phyloP scores from a whole-genome alignment of 2,329 filamentous ascomycete species.

The Dryadomyces quercivorus region DNA sequence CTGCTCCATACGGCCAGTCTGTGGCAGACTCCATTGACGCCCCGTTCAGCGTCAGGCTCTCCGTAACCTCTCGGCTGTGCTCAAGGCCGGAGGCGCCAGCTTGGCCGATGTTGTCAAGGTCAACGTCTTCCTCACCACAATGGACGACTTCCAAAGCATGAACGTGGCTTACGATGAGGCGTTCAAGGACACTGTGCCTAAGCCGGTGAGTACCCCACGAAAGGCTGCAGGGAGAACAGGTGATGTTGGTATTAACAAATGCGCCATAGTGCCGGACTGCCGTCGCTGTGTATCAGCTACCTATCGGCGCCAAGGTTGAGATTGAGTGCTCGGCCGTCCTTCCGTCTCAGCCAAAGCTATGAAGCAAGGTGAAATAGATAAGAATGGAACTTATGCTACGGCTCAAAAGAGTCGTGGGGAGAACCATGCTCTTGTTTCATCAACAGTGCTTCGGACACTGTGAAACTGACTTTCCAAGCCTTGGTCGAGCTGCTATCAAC shows the following conservation, averaged over 20 bases:
- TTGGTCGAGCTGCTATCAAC: too few relatives aligned
- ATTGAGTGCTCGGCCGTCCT: conserved; percentile 41
- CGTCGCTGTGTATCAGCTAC: conserved; percentile 62
- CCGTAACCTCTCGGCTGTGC: conserved; percentile 44
- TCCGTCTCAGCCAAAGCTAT: not conserved
- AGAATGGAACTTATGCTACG: too few relatives aligned
- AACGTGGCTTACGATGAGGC: conserved; percentile 43
- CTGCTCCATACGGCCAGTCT: not conserved
- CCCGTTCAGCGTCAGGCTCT: conserved; percentile 38
- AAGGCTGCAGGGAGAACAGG: too few relatives aligned
- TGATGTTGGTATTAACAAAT: too few relatives aligned
- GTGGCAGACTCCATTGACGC: not conserved
- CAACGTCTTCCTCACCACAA: conserved; percentile 53
- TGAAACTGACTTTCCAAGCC: too few relatives aligned
- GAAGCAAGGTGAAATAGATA: too few relatives aligned
- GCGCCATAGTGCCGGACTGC: conserved; percentile 41
- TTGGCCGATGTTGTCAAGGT: conserved; percentile 53
- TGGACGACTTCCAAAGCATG: conserved; percentile 50
- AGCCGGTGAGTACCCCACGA: conserved; percentile 26
- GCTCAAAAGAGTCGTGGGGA: too few relatives aligned
- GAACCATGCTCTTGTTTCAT: too few relatives aligned
- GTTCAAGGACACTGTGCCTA: conserved; percentile 27
- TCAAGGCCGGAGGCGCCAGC: conserved; percentile 46
- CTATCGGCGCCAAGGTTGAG: conserved; percentile 58
- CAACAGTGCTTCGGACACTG: too few relatives aligned